These are phyloP conservation scores for Tilletiaria anomala DNA, from an alignment of 1,284 basidiomycete species.

Conservation along the genomic window DNA sequence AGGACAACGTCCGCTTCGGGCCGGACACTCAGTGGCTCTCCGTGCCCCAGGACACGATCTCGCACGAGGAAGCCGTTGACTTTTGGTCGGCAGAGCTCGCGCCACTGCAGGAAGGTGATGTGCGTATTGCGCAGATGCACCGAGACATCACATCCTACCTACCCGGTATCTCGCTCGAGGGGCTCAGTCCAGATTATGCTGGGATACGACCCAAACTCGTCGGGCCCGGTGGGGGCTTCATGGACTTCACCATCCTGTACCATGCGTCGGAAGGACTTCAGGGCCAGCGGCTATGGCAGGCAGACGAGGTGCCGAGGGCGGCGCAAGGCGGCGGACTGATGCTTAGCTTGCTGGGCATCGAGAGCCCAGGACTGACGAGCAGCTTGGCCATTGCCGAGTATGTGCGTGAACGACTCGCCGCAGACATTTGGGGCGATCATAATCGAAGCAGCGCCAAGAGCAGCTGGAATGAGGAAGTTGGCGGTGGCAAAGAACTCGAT, in stretches of 20 bases:
- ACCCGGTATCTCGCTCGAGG: conserved; percentile 53
- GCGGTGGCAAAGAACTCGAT: too few relatives aligned
- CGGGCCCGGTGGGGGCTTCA: conserved; percentile 55
- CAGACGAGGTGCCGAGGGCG: too few relatives aligned
- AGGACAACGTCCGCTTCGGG: conserved; percentile 77
- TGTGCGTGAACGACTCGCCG: conserved; percentile 42
- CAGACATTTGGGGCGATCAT: conserved; percentile 38
- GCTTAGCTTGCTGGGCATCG: conserved; percentile 46
- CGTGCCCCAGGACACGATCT: conserved; percentile 8
- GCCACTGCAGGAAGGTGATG: conserved; percentile 8
- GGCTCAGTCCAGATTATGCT: conserved; percentile 71
- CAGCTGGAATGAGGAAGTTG: too few relatives aligned
- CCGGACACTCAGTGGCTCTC: conserved; percentile 81
- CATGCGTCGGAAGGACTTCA: conserved; percentile 18
- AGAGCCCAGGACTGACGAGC: conserved; percentile 46
- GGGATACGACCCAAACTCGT: conserved; percentile 82
- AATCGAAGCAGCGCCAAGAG: too few relatives aligned
- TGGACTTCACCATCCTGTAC: conserved; percentile 55
- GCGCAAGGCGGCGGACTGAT: conserved; percentile 15
- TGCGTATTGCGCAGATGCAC: conserved; percentile 26
- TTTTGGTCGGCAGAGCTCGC: conserved; percentile 18
- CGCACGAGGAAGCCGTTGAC: conserved; percentile 14
- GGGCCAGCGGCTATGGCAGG: conserved; percentile 28
- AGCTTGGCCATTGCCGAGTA: conserved; percentile 44
- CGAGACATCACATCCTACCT: conserved; percentile 49